These are phyloP conservation scores for Rhexocercosporidium sp. DNA, from an alignment of 2,329 filamentous ascomycete genomes.

Conservation along the genomic window DNA sequence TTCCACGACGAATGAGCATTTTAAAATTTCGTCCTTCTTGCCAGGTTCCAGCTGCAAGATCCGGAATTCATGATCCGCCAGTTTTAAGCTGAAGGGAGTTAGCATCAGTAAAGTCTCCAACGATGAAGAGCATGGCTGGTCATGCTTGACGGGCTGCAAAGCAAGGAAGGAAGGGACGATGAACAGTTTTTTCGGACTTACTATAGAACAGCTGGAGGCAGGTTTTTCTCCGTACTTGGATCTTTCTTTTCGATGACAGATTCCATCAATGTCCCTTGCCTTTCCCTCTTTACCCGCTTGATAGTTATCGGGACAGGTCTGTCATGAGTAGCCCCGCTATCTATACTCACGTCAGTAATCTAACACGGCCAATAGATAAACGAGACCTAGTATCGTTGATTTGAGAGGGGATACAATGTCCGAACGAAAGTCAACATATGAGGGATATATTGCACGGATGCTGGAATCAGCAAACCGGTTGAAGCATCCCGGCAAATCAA, in stretches of 20 bases:
- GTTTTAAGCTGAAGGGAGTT: neutral
- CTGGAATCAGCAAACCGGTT: too few species aligned
- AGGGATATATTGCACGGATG: too few species aligned
- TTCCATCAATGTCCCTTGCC: conserved; percentile 10
- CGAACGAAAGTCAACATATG: too few species aligned
- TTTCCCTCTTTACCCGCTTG: conserved; percentile 20
- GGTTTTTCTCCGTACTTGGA: conserved; percentile 3
- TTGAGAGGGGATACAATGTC: too few species aligned
- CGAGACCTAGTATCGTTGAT: neutral
- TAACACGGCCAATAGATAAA: too few species aligned
- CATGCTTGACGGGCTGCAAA: neutral
- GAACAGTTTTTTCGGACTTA: neutral
- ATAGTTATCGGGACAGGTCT: conserved; percentile 10
- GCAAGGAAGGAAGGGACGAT: neutral
- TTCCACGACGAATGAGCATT: conserved; percentile 15
- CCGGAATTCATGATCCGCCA: conserved; percentile 17
- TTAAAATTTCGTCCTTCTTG: conserved; percentile 9
- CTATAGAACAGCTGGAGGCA: conserved; percentile 14
- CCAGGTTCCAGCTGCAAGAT: conserved; percentile 20
- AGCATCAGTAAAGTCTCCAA: neutral
- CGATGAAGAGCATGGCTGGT: too few species aligned
- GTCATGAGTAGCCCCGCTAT: neutral
- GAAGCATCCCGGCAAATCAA: neutral
- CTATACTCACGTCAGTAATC: neutral
- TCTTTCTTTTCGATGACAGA: conserved; percentile 5